phyloP scores from a whole-genome alignment of 352 stramenopile genomes.

The Phytophthora aleatoria region DNA sequence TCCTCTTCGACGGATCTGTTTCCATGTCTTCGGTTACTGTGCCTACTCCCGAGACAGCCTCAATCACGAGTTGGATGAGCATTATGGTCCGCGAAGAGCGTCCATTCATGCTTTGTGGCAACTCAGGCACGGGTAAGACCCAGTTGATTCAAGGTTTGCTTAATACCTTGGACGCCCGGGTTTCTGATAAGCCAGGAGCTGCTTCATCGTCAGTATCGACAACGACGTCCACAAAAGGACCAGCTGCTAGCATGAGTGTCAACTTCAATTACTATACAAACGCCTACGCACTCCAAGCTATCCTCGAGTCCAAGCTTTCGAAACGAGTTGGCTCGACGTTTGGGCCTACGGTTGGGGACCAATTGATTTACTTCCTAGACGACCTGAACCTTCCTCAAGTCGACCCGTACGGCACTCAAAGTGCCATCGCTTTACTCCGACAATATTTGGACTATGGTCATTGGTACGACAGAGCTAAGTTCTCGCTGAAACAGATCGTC shows the following conservation, averaged over 20 bases:
- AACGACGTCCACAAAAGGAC: constrained; percentile 27
- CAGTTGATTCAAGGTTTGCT: constrained; percentile 91
- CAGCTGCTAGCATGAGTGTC: constrained; percentile 67
- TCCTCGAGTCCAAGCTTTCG: constrained; percentile 87
- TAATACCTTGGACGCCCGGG: constrained; percentile 48
- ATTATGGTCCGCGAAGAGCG: constrained; percentile 91
- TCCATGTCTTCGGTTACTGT: constrained; percentile 90
- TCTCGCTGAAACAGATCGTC: constrained; percentile 92
- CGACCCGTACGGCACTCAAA: constrained; percentile 95
- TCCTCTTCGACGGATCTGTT: constrained; percentile 78
- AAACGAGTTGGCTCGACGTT: constrained; percentile 91
- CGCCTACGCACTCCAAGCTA: constrained; percentile 66
- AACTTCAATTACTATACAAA: constrained; percentile 91
- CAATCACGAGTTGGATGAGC: constrained; percentile 94
- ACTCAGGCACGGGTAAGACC: constrained; percentile 94
- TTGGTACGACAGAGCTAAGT: constrained; percentile 94
- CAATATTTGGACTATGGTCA: constrained; percentile 96
- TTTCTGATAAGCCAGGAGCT: constrained; percentile 2
- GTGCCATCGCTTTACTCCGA: constrained; percentile 91
- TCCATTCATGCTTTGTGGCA: constrained; percentile 94
- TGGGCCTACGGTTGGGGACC: constrained; percentile 74
- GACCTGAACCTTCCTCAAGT: constrained; percentile 96
- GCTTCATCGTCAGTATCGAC: constrained; percentile 20
- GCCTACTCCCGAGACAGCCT: constrained; percentile 93
- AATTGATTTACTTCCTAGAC: constrained; percentile 96